Base-by-base conservation (phyloP, 768 basidiomycete species). In the Mycena maculata region DNA sequence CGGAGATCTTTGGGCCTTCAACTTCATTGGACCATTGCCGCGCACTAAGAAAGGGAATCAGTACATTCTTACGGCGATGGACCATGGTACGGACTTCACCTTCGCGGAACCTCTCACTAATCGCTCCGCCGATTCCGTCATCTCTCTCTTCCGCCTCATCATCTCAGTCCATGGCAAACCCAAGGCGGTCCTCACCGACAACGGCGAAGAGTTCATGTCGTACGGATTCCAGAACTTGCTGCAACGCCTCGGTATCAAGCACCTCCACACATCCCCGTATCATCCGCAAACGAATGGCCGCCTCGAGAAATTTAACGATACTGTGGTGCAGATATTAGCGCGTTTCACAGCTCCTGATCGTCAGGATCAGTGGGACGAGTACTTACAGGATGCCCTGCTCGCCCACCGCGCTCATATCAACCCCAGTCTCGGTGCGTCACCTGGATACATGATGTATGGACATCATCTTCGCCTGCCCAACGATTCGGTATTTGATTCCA, bases 171-270 rank as follows among this genome's bases (percentile, higher is more conserved):
- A n/a, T n/a, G n/a, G n/a, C n/a, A n/a, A n/a, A n/a, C n/a, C n/a
- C n/a, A n/a, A n/a, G n/a, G n/a, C n/a, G n/a, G 42, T 71, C 13
- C 48, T 74, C 10, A 70, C 73, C 11, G 71, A 74, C 63, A 72
- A 72, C 49, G 69, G 73, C 38, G 68, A 72, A 44, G 73, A 70
- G 49, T 72, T 74, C 68, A 67, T 71, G 48, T 65, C 71, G 16
- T 72, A 74, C 64, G 28, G 52, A 15, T 54, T 47, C 36, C 67
- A 68, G 31, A 68, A 68, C 18, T 22, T 68, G 3, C 47, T 63
- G 15, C 39, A 63, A 33, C 56, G 68, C 7, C 56, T 72, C 8
- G 18, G 53, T 4, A 66, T 74, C 42, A 16, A 65, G 22, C 73
- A 74, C 44, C 49, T 73, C 12, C 71, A 68, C 55, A 74, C 73